Conservation (phyloP, 75 land plant species). For the Sequoia sempervirens region DNA sequence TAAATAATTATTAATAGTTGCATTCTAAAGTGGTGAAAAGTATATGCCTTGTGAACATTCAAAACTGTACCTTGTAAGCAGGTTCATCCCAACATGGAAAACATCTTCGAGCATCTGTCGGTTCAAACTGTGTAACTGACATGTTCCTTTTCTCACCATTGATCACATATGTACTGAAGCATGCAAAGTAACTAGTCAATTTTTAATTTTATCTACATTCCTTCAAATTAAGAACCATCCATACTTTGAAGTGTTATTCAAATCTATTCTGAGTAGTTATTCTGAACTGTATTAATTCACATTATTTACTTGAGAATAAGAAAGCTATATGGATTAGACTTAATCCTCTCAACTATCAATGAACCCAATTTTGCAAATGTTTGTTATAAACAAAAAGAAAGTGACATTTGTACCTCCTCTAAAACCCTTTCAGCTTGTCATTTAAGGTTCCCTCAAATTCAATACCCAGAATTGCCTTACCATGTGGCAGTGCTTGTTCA, state of each 20-base stretch:
- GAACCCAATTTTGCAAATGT: not conserved
- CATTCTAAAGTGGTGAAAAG: no score
- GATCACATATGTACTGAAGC: constrained; percentile 52
- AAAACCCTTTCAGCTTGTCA: constrained; percentile 93
- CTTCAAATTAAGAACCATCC: not conserved
- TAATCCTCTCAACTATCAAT: not conserved
- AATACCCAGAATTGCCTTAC: constrained; percentile 67
- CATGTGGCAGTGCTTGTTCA: constrained; percentile 47
- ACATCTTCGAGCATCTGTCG: constrained; percentile 89
- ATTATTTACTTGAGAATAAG: not conserved
- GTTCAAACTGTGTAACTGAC: constrained; percentile 96
- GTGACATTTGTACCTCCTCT: constrained; percentile 60
- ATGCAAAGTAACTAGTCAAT: not conserved
- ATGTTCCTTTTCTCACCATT: constrained; percentile 80
- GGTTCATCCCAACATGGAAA: constrained; percentile 99
- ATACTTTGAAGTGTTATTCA: not conserved
- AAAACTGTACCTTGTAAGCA: constrained; percentile 63
- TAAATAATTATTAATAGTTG: no score
- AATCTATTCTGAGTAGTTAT: not conserved
- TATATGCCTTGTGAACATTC: no score
- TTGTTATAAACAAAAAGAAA: not conserved
- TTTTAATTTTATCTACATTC: not conserved
- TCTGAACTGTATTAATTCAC: not conserved
- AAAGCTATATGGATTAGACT: not conserved
- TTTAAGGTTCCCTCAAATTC: constrained; percentile 62